Evolutionary conservation across 257 asterid species (phyloP), one percentile per base, ranked within the genome.

Genomic region (Verbena officinalis): DNA sequence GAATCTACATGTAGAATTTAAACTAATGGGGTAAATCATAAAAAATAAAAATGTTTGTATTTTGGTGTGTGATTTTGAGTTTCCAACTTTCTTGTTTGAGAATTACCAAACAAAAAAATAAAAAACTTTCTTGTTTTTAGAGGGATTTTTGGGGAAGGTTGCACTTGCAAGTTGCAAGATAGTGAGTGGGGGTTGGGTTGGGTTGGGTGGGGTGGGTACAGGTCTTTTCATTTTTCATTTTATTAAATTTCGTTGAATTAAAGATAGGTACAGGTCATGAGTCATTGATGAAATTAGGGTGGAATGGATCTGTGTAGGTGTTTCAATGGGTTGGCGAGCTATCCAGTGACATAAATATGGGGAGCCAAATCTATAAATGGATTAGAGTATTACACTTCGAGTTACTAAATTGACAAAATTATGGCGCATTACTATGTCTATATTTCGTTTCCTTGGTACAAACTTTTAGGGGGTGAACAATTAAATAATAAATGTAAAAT

Each of bases 71-170:
- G 51, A 54, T 22, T 59, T 27, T 44, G 65, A 44, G 70, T 50
- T 64, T 34, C 55, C 56, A 52, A 42, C 59, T 62, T 57, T 64
- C 38, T 62, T 62, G 46, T 39, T 39, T 48, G n/a, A n/a, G 15
- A 49, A 22, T 27, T 27, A 27, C 5, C 33, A 27, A 27, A 27
- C 2, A 27, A 27, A 27, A 27, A 5, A 27, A 27, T 27, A 2
- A 5, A 5, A 2, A 2, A 27, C 33, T 27, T 27, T 27, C 33
- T 16, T 24, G 14, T 13, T 16, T n/a, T 40, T 11, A 20, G 49
- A 12, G 55, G 56, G 4, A 58, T 64, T 51, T 68, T 59, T 17
- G 56, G 62, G 56, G 64, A 53, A 59, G 52, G 44, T 44, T 54
- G 23, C 70, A 57, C 40, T 38, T 56, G 39, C 27, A 55, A 19